Evolutionary conservation across 805 yeast species (phyloP).

Genomic region (Cyberlindnera xishuangbannaensis): DNA sequence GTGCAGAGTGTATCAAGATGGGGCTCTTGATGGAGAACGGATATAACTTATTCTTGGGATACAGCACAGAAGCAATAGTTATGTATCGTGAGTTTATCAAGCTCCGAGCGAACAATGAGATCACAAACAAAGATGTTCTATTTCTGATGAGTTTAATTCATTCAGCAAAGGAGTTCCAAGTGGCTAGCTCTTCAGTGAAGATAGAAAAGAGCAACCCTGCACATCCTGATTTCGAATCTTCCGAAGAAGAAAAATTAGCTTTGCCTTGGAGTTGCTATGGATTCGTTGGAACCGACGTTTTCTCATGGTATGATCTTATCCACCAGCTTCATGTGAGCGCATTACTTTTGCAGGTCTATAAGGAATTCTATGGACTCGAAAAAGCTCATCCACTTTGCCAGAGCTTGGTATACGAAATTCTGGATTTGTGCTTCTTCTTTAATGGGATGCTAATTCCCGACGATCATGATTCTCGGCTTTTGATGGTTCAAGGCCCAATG

Average conservation of each 20-base stretch:
- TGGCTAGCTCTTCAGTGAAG: constrained; percentile 13
- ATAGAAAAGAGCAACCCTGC: constrained; percentile 13
- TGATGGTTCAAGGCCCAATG: constrained; percentile 23
- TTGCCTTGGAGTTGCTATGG: constrained; percentile 21
- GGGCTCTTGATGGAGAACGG: constrained; percentile 24
- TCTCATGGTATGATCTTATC: constrained; percentile 25
- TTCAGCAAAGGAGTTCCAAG: constrained; percentile 24
- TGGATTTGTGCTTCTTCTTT: constrained; percentile 17
- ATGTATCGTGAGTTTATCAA: constrained; percentile 25
- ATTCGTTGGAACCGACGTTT: constrained; percentile 13
- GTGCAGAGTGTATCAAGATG: constrained; percentile 18
- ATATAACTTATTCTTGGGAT: constrained; percentile 25
- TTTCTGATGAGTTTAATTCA: constrained; percentile 23
- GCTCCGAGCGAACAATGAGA: constrained; percentile 5
- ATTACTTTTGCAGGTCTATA: constrained; percentile 30
- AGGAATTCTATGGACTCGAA: constrained; percentile 29
- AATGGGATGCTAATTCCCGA: constrained; percentile 6
- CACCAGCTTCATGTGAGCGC: constrained; percentile 32
- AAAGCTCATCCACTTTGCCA: constrained; percentile 18
- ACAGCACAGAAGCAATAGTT: constrained; percentile 24
- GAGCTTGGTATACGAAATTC: constrained; percentile 14
- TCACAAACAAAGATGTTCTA: constrained; percentile 18
- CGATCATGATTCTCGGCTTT: constrained; percentile 15
- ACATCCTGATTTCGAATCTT: constrained; percentile 17
- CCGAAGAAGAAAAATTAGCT: constrained; percentile 1